Evolutionary conservation across 1,284 basidiomycete genomes (phyloP).

Genomic region (Tausonia pullulans): DNA sequence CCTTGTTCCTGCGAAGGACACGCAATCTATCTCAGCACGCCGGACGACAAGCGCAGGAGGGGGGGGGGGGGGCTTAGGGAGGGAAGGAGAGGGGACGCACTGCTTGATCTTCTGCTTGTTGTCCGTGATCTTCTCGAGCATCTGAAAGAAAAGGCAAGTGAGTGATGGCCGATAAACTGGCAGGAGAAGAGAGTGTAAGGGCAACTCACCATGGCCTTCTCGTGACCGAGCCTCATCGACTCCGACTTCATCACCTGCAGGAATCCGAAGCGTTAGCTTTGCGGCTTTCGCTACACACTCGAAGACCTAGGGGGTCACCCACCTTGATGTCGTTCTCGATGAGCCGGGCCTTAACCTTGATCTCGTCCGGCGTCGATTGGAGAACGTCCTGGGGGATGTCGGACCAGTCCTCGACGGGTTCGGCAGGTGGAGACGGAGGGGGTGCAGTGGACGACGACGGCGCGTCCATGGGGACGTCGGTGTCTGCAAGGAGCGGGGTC

Average conservation of each 20-base stretch:
- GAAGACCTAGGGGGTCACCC: not conserved
- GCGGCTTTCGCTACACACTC: not conserved
- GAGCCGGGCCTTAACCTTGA: constrained; percentile 70
- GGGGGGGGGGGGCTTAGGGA: no score
- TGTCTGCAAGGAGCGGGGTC: no score
- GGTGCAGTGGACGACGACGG: no score
- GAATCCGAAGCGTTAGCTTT: not conserved
- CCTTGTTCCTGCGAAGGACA: constrained; percentile 55
- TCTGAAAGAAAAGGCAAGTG: constrained; percentile 47
- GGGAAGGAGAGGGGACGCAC: constrained; percentile 19
- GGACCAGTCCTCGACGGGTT: no score
- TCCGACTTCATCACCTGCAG: constrained; percentile 89
- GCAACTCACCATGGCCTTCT: constrained; percentile 32
- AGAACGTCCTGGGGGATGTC: constrained; percentile 74
- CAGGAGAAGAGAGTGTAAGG: not conserved
- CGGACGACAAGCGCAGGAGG: no score
- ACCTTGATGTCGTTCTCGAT: constrained; percentile 94
- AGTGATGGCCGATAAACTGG: not conserved
- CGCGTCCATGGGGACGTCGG: no score
- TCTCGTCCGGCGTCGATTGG: constrained; percentile 63
- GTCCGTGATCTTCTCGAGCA: constrained; percentile 97
- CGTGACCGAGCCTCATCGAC: constrained; percentile 79
- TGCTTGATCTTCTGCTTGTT: constrained; percentile 99
- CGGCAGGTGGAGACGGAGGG: no score
- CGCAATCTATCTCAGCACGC: no score